These are phyloP conservation scores for Aphanoascus verrucosus DNA, from an alignment of 2,329 filamentous ascomycete species.

Conservation along the genomic window DNA sequence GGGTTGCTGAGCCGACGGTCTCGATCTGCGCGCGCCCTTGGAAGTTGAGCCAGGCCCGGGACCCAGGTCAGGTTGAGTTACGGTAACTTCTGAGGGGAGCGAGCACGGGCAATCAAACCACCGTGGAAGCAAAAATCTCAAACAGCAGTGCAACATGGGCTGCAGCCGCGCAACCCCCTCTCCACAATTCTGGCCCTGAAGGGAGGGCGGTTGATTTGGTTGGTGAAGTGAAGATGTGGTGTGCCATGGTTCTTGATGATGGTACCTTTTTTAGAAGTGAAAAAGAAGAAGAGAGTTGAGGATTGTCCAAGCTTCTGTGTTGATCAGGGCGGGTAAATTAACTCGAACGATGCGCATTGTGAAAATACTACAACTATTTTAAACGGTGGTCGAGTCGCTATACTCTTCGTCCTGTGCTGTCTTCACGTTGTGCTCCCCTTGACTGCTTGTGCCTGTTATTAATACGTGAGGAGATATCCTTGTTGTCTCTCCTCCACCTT, in stretches of 20 bases:
- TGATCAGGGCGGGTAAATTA: neutral
- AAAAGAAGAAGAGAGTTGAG: too few relatives aligned
- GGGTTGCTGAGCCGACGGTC: neutral
- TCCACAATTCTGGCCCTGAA: neutral
- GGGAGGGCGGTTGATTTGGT: neutral
- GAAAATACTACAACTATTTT: neutral
- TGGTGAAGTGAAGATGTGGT: neutral
- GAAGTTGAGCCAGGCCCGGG: too few relatives aligned
- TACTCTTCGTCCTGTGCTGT: neutral
- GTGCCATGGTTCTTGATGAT: neutral
- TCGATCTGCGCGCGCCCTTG: neutral
- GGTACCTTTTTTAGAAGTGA: neutral
- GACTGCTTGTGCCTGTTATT: neutral
- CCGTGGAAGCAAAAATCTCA: constrained; percentile 8
- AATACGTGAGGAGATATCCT: neutral
- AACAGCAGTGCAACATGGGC: constrained; percentile 11
- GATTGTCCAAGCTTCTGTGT: neutral
- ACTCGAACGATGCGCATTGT: neutral
- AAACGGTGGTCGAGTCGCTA: neutral
- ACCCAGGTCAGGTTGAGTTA: neutral
- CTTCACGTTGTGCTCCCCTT: neutral
- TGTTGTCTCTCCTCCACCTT: neutral
- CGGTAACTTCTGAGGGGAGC: neutral
- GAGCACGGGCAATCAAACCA: neutral
- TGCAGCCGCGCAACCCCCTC: neutral